phyloP scores from a whole-genome alignment of 1,139 yeast species.

The Suhomyces chickasaworum region DNA sequence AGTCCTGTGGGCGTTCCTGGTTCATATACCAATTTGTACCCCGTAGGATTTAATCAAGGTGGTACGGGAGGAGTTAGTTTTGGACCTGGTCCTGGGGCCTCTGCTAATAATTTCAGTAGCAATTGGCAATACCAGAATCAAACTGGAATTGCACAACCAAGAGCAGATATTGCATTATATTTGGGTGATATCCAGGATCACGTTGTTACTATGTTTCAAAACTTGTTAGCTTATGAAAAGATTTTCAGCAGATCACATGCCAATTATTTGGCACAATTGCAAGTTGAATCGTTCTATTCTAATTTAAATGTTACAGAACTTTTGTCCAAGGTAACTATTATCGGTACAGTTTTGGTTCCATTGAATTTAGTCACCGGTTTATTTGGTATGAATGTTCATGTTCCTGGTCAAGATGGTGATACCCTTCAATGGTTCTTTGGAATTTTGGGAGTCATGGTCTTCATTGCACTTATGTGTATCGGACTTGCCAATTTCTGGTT shows the following conservation, averaged over 20 bases:
- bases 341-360: slow-evolving; percentile 91
- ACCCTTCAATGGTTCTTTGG: slow-evolving; percentile 45
- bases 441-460: slow-evolving; percentile 40
- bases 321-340: slow-evolving; percentile 82
- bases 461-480: slow-evolving; percentile 35
- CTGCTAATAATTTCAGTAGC: slow-evolving; percentile 18
- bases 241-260: slow-evolving; percentile 90
- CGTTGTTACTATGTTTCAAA: slow-evolving; percentile 93
- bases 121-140: slow-evolving; percentile 15
- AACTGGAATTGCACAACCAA: slow-evolving; percentile 54
- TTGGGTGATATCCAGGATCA: slow-evolving; percentile 98
- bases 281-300: slow-evolving; percentile 85
- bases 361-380: slow-evolving; percentile 87
- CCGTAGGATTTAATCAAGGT: slow-evolving; percentile 17
- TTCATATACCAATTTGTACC: slow-evolving; percentile 8
- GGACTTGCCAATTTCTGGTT: slow-evolving; percentile 43
- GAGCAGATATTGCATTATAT: slow-evolving; percentile 83
- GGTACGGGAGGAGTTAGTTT: slow-evolving; percentile 25
- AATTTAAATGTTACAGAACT: slow-evolving; percentile 83
- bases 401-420: slow-evolving; percentile 66
- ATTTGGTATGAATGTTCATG: slow-evolving; percentile 93
- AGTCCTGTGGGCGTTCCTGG: slow-evolving; percentile 11
- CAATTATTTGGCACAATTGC: slow-evolving; percentile 89
- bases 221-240: slow-evolving; percentile 85
- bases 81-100: slow-evolving; percentile 27